Evolutionary conservation across 192 early-diverging fungal species (phyloP).

Genomic region (Pilaira anomala): DNA sequence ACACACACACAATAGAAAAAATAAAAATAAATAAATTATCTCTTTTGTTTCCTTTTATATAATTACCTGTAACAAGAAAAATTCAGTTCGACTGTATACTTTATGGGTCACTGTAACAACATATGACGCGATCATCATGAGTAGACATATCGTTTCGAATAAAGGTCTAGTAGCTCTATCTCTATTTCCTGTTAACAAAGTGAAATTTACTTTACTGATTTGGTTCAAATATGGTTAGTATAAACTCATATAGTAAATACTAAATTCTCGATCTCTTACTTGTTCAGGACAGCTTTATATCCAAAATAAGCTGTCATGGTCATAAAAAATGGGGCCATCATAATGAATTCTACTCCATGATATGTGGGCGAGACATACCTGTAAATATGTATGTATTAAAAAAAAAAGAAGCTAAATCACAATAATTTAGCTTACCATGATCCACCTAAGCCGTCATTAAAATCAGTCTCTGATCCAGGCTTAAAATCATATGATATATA

Average conservation of each 20-base stretch:
- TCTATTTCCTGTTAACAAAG: slow-evolving; percentile 7
- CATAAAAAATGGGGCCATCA: slow-evolving; percentile 35
- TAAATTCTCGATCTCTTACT: too few relatives aligned
- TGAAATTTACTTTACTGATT: neutral
- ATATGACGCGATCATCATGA: slow-evolving; percentile 31
- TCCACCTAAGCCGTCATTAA: slow-evolving; percentile 20
- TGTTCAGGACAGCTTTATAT: slow-evolving; percentile 15
- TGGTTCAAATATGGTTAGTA: neutral
- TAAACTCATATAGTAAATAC: too few relatives aligned
- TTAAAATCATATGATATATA: slow-evolving; percentile 11
- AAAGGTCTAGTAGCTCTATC: slow-evolving; percentile 7
- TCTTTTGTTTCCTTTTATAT: neutral
- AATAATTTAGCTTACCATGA: slow-evolving; percentile 12
- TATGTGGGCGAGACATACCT: slow-evolving; percentile 53
- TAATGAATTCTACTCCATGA: slow-evolving; percentile 46
- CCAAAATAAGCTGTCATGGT: slow-evolving; percentile 37
- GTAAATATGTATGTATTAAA: too few relatives aligned
- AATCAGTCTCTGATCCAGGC: slow-evolving; percentile 18
- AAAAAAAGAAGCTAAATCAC: neutral
- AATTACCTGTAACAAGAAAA: slow-evolving; percentile 45
- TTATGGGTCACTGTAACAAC: slow-evolving; percentile 42
- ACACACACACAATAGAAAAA: neutral
- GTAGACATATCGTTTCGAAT: slow-evolving; percentile 24
- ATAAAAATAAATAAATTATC: neutral
- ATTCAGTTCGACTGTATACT: slow-evolving; percentile 29